Base-by-base conservation (phyloP, 768 basidiomycete genomes). In the Ephemerocybe angulata region DNA sequence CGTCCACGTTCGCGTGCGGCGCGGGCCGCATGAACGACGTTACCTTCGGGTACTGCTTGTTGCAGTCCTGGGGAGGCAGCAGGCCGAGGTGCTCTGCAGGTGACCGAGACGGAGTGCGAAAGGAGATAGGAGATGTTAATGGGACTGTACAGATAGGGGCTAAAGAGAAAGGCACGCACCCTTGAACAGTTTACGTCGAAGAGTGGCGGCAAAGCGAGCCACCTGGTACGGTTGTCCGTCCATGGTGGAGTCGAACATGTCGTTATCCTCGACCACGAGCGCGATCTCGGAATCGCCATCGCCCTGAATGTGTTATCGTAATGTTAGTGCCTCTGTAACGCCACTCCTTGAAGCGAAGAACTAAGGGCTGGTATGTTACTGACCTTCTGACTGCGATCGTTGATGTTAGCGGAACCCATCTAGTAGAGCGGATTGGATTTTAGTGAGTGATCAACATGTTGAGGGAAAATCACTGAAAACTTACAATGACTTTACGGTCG, bases 281-380 rank as follows among this genome's bases (percentile, higher is more conserved):
- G 90, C 91, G 59, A 98, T 96, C 72, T 98, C 97, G 1, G 93
- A 96, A 69, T 96, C 93, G 30, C 92, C 93, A 60, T 96, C 88
- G 24, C 95, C 95, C 85, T 88, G 53, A 1, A 21, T 10, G 37
- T 40, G 8, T 10, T 30, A 28, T 12, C 63, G 44, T 59, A 56
- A 24, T 48, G 27, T 25, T 27, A 17, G 53, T 21, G 4, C n/a
- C 33, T 28, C 19, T 46, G 33, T 10, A 47, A 28, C 24, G 25
- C 46, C 27, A 29, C 15, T 21, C 29, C 42, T 12, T 35, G 11
- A 21, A 24, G 10, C 10, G 33, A 25, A 49, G 25, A 31, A 7
- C 48, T 27, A 29, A 19, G 22, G 3, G 35, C 3, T 30, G 13
- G 5, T 10, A 3, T 35, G 68, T 35, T 56, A 29, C 48, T 30